Conservation (phyloP, 345 rosid genomes). For the Corymbia maculata region DNA sequence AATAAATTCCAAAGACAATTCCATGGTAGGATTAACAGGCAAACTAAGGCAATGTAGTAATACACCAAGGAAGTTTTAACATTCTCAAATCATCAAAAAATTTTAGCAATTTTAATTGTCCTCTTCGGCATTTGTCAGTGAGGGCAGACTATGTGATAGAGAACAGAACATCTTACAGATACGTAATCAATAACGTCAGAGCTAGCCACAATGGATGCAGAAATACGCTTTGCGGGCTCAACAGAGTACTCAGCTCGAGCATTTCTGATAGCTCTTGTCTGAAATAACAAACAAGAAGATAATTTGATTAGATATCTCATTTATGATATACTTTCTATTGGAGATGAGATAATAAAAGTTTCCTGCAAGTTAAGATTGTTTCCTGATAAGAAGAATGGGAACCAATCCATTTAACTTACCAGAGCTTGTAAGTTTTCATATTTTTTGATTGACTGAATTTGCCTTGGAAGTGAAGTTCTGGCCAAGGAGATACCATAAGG, state of each 20-base stretch:
- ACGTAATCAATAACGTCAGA: constrained; percentile 73
- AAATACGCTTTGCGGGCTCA: constrained; percentile 92
- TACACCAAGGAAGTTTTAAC: not conserved
- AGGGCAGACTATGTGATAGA: not conserved
- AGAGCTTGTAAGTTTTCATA: constrained; percentile 86
- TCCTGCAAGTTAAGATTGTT: not conserved
- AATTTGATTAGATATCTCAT: not conserved
- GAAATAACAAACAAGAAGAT: not conserved
- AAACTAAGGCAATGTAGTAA: not conserved
- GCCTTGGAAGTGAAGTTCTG: constrained; percentile 68
- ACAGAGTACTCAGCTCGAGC: constrained; percentile 95
- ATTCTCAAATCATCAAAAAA: not conserved
- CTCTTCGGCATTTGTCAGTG: not conserved
- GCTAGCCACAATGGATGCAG: constrained; percentile 83
- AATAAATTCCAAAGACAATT: not conserved
- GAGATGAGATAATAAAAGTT: not conserved
- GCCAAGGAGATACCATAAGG: constrained; percentile 89
- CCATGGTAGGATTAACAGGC: not conserved
- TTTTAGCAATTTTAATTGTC: not conserved
- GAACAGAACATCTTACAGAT: constrained; percentile 43
- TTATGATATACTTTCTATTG: not conserved
- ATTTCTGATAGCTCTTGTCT: constrained; percentile 93
- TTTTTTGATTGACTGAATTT: constrained; percentile 42
- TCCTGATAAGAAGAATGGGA: not conserved
- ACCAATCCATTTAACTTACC: constrained; percentile 31